phyloP scores from a whole-genome alignment of 139 green algal genomes.

The Trebouxia sp. region DNA sequence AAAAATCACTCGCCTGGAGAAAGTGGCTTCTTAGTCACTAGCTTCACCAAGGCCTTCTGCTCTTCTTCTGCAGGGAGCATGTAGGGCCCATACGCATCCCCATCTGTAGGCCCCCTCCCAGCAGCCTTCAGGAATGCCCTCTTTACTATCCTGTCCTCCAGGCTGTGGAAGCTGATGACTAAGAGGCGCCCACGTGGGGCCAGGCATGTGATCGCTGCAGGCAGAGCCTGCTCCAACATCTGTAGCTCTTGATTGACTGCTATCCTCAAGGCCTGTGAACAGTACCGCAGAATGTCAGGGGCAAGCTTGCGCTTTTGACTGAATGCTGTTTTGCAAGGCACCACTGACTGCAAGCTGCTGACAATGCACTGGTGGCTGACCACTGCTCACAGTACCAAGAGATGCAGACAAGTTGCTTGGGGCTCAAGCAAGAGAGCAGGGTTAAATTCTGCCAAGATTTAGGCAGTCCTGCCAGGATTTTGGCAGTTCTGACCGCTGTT shows the following conservation, averaged over 20 bases:
- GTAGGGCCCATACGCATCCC: neutral
- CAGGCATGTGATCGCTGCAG: constrained; percentile 59
- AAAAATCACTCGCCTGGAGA: neutral
- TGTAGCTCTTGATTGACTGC: constrained; percentile 94
- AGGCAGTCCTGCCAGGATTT: no score
- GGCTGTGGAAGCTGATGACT: constrained; percentile 93
- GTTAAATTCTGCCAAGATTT: no score
- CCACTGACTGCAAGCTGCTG: neutral
- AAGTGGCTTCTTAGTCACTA: constrained; percentile 32
- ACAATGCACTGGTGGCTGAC: neutral
- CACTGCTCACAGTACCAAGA: neutral
- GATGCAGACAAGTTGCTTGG: neutral
- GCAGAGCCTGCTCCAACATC: constrained; percentile 60
- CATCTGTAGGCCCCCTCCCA: constrained; percentile 30
- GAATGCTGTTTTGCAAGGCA: no score
- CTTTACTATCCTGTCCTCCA: constrained; percentile 96
- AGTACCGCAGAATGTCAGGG: neutral
- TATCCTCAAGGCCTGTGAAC: constrained; percentile 88
- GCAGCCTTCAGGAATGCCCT: constrained; percentile 72
- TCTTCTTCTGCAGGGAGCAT: neutral
- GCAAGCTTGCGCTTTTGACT: no score
- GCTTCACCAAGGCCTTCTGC: neutral
- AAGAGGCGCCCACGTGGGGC: constrained; percentile 75
- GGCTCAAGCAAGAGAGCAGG: neutral
- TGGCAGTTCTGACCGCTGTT: no score